Evolutionary conservation across 139 green algal genomes (phyloP).

Genomic region (Coccomyxa sp.): DNA sequence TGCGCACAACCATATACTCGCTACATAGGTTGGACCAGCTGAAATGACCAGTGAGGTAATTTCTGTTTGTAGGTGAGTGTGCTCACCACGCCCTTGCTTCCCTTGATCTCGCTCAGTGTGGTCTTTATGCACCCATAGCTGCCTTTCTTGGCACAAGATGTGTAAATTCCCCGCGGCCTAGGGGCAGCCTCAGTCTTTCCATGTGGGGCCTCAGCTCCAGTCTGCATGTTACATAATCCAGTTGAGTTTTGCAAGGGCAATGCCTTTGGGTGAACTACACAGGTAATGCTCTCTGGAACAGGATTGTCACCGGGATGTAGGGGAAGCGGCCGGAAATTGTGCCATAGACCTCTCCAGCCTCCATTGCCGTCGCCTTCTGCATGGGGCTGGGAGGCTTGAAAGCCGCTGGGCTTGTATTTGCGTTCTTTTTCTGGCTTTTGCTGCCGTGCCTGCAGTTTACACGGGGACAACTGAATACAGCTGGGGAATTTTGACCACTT

Average conservation of each 20-base stretch:
- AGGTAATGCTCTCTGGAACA: background rate
- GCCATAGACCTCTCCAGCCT: background rate
- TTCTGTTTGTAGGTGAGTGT: background rate
- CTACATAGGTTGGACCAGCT: background rate
- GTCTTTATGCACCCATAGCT: background rate
- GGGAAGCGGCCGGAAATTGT: background rate
- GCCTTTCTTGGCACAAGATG: background rate
- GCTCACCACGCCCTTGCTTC: background rate
- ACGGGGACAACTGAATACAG: background rate
- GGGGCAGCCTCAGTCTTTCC: background rate
- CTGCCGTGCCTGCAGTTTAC: background rate
- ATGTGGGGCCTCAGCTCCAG: background rate
- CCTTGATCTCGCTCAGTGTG: background rate
- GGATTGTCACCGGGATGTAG: background rate
- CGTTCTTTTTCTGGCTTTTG: background rate
- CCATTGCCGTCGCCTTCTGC: background rate
- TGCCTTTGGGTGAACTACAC: background rate
- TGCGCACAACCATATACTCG: background rate
- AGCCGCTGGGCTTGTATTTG: background rate
- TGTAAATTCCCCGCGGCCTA: background rate
- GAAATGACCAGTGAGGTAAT: background rate
- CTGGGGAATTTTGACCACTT: background rate
- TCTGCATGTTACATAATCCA: background rate
- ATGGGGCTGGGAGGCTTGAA: background rate
- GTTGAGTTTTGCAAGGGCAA: background rate